Percentiles rank a stretch among this genome's conserved stretches.
These are phyloP conservation scores for Rosa chinensis DNA, from an alignment of 306 rosid genomes.

Conservation along the genomic window DNA sequence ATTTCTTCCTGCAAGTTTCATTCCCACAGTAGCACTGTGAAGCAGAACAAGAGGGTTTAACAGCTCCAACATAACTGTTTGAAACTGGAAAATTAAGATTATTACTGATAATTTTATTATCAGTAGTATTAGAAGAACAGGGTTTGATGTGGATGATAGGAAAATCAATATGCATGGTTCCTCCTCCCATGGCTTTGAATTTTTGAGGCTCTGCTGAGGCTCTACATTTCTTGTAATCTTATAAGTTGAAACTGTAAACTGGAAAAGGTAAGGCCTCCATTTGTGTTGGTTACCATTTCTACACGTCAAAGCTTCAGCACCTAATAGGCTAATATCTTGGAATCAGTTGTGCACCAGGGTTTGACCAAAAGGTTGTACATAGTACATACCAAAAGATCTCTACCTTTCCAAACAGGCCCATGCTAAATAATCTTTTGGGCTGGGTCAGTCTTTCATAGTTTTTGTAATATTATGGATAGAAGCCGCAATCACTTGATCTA, in stretches of 20 bases:
- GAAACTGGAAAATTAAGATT: constrained; percentile 34
- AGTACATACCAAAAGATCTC: background rate
- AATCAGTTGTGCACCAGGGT: background rate
- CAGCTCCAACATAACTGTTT: background rate
- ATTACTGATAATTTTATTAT: background rate
- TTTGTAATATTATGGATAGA: background rate
- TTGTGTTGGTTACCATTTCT: background rate
- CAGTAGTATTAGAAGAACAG: background rate
- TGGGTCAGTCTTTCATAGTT: background rate
- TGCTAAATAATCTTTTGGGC: background rate
- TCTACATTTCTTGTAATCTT: background rate
- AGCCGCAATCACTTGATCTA: no score
- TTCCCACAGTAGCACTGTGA: constrained; percentile 23
- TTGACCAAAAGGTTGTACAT: background rate
- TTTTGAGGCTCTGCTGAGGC: background rate
- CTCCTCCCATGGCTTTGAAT: constrained; percentile 45
- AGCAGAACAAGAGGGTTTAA: constrained; percentile 23
- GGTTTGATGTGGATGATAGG: constrained; percentile 24
- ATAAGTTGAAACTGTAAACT: background rate
- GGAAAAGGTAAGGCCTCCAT: background rate
- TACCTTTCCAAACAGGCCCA: background rate
- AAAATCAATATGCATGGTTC: constrained; percentile 29
- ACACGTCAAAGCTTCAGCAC: constrained; percentile 8
- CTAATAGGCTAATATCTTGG: background rate
- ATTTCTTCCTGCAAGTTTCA: constrained; percentile 17